Evolutionary conservation across 2,329 filamentous ascomycete genomes (phyloP).

Genomic region (Fusarium anguioides): DNA sequence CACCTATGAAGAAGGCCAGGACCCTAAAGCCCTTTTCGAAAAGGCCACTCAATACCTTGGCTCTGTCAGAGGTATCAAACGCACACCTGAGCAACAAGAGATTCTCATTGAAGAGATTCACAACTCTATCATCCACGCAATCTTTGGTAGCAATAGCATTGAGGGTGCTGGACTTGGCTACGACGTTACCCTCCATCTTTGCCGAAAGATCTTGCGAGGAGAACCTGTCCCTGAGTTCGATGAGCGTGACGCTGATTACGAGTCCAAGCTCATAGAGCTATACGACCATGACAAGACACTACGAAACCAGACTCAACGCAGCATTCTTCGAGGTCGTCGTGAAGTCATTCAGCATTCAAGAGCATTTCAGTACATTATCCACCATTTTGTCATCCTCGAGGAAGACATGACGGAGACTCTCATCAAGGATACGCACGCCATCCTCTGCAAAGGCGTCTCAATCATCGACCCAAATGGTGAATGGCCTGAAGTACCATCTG

Average conservation of each 20-base stretch:
- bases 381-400: conserved; percentile 2
- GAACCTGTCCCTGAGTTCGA: conserved; percentile 11
- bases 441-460: conserved; percentile 17
- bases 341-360: conserved; percentile 40
- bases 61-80: background rate
- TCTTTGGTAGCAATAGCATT: conserved; percentile 45
- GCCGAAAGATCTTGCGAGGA: conserved; percentile 19
- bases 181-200: conserved; percentile 32
- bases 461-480: conserved; percentile 13
- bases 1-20: conserved; percentile 6
- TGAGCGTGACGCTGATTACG: conserved; percentile 1
- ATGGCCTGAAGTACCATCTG: background rate
- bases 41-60: conserved; percentile 10
- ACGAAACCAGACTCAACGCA: background rate
- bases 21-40: conserved; percentile 20
- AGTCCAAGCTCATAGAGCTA: conserved; percentile 6
- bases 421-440: conserved; percentile 34
- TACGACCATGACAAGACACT: background rate
- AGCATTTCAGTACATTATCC: conserved; percentile 36
- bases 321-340: conserved; percentile 24
- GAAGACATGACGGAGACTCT: conserved; percentile 32
- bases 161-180: conserved; percentile 34
- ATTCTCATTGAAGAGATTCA: conserved; percentile 19
- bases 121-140: conserved; percentile 30
- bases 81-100: conserved; percentile 4